Percentiles rank a stretch among this genome's conserved stretches.
phyloP scores from a whole-genome alignment of 257 asterid genomes.

The Nicotiana undulata region DNA sequence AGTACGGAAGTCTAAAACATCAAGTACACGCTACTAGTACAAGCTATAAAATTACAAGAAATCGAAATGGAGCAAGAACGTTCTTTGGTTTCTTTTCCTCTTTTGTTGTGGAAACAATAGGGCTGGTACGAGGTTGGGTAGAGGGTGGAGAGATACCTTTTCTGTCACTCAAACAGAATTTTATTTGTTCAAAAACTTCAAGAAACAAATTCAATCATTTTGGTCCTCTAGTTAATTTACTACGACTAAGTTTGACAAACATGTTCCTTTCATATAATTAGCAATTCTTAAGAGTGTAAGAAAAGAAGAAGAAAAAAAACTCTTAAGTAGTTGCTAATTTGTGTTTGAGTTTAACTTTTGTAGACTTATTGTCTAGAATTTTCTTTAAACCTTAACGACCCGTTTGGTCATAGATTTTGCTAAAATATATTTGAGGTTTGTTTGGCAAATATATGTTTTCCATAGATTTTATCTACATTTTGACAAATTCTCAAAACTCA shows the following conservation, averaged over 20 bases:
- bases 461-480: no score
- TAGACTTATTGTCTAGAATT: background rate
- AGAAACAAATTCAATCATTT: background rate
- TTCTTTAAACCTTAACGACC: background rate
- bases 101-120: no score
- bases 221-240: background rate
- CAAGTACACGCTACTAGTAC: no score
- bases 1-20: no score
- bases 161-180: background rate
- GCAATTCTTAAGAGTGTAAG: no score
- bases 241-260: background rate
- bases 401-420: no score
- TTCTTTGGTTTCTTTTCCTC: background rate
- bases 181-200: background rate
- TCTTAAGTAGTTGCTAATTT: background rate
- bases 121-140: background rate
- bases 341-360: background rate
- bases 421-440: no score
- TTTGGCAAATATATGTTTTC: no score
- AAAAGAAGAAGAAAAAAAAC: no score
- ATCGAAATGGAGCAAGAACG: no score
- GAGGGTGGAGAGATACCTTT: background rate
- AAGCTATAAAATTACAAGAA: no score
- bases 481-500: no score
- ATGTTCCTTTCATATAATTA: background rate